Evolutionary conservation across 1,284 basidiomycete genomes (phyloP).

Genomic region (Malassezia obtusa): DNA sequence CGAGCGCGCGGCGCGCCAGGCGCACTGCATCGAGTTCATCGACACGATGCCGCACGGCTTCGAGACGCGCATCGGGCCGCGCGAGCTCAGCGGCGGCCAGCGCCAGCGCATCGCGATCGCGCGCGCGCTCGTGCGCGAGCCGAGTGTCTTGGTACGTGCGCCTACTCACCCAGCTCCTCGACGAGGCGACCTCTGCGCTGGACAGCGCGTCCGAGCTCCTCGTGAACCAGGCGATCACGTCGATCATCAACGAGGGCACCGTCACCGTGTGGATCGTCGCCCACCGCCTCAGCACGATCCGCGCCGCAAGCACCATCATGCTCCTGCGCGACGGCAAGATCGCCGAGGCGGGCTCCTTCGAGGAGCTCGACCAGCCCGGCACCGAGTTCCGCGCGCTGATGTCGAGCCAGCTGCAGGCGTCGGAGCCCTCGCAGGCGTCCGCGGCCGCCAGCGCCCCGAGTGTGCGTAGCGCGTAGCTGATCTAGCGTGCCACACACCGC

Average conservation of each 20-base stretch:
- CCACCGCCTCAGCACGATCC: constrained; percentile 52
- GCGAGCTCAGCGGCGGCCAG: constrained; percentile 50
- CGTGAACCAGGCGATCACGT: constrained; percentile 51
- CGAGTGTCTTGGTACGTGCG: constrained; percentile 49
- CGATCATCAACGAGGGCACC: constrained; percentile 50
- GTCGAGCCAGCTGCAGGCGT: constrained; percentile 35
- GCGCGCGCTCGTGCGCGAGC: constrained; percentile 51
- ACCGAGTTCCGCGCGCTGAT: constrained; percentile 35
- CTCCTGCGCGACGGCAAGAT: constrained; percentile 51
- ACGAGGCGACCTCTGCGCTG: constrained; percentile 49
- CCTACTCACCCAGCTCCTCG: constrained; percentile 21
- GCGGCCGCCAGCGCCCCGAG: not conserved
- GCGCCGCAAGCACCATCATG: constrained; percentile 51
- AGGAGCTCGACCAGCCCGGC: constrained; percentile 48
- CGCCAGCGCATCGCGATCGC: constrained; percentile 53
- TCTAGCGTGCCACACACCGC: not conserved
- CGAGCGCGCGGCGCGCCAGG: constrained; percentile 72
- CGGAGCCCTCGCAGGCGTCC: constrained; percentile 6
- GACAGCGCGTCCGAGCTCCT: constrained; percentile 50
- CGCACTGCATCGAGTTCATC: constrained; percentile 84
- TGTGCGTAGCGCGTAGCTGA: constrained; percentile 5
- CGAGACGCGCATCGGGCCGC: constrained; percentile 56
- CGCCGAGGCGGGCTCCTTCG: constrained; percentile 51
- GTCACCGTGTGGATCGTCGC: constrained; percentile 54
- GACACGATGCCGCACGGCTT: constrained; percentile 79